Conservation (phyloP, 2,329 filamentous ascomycete genomes). For the Fusarium aywerte region DNA sequence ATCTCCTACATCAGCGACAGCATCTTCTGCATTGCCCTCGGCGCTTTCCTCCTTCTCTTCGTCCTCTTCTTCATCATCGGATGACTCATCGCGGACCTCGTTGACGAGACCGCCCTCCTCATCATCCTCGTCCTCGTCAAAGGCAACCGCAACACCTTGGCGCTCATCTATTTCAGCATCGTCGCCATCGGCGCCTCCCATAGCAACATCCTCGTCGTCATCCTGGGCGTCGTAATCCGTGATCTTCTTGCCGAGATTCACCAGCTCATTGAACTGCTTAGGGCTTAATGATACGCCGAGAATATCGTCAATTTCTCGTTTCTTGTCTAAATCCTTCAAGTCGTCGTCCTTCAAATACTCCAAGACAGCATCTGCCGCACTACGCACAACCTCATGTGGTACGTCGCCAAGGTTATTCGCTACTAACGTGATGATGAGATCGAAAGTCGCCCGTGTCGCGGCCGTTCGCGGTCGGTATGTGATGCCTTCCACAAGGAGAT, state of each 20-base stretch:
- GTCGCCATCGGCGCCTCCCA: constrained; percentile 70
- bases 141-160: constrained; percentile 96
- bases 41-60: constrained; percentile 66
- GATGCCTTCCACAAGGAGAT: constrained; percentile 89
- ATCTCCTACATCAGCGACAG: constrained; percentile 73
- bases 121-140: constrained; percentile 92
- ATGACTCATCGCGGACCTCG: constrained; percentile 89
- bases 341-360: constrained; percentile 96
- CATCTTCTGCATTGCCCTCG: constrained; percentile 62
- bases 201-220: constrained; percentile 88
- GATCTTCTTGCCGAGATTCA: constrained; percentile 98
- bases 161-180: constrained; percentile 88
- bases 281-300: constrained; percentile 82
- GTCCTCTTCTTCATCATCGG: constrained; percentile 79
- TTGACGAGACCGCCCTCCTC: constrained; percentile 80
- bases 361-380: constrained; percentile 89
- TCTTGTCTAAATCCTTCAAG: constrained; percentile 97
- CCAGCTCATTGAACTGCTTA: constrained; percentile 95
- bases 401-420: constrained; percentile 91
- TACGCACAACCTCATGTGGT: constrained; percentile 88
- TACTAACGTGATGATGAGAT: constrained; percentile 91
- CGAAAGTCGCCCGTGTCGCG: constrained; percentile 91
- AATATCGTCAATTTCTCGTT: constrained; percentile 95
- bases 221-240: constrained; percentile 98
- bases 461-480: constrained; percentile 91